These are phyloP conservation scores for Hyaloperonospora brassicae DNA, from an alignment of 352 stramenopile genomes.

Conservation along the genomic window DNA sequence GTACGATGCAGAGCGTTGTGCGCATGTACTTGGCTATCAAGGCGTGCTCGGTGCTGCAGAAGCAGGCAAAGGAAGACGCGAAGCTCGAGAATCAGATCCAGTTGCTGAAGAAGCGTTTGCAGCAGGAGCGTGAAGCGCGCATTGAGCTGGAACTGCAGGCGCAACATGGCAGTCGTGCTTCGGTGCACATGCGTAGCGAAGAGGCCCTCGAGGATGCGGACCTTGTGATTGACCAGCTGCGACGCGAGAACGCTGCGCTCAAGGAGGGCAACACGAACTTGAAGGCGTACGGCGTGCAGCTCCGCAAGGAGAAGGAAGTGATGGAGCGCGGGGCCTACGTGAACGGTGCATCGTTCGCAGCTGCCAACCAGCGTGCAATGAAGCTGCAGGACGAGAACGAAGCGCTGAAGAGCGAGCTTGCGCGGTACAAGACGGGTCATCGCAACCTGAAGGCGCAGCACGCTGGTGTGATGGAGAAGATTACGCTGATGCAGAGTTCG, in stretches of 20 bases:
- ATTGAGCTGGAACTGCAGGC: constrained; percentile 74
- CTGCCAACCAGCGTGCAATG: constrained; percentile 74
- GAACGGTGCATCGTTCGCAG: constrained; percentile 78
- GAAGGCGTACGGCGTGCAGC: constrained; percentile 73
- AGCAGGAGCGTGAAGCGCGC: constrained; percentile 84
- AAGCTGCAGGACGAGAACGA: constrained; percentile 85
- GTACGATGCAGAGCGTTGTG: constrained; percentile 74
- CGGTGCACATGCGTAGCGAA: constrained; percentile 72
- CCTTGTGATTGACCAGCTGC: constrained; percentile 78
- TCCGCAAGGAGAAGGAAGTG: constrained; percentile 85
- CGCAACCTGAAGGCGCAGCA: constrained; percentile 78
- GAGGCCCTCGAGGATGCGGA: constrained; percentile 75
- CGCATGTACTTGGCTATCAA: constrained; percentile 76
- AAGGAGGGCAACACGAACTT: constrained; percentile 80
- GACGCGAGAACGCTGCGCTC: constrained; percentile 68
- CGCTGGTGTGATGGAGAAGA: constrained; percentile 72
- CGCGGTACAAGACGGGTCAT: constrained; percentile 78
- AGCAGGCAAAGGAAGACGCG: constrained; percentile 89
- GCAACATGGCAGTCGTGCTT: constrained; percentile 50
- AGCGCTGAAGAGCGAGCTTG: constrained; percentile 62
- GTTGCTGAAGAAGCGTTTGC: constrained; percentile 85
- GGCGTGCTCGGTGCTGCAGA: constrained; percentile 61
- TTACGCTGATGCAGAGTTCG: constrained; percentile 66
- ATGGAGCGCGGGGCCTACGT: constrained; percentile 85
- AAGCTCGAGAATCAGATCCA: constrained; percentile 95